Conservation (phyloP, 495 filamentous ascomycete genomes). For the Cercophora scortea region DNA sequence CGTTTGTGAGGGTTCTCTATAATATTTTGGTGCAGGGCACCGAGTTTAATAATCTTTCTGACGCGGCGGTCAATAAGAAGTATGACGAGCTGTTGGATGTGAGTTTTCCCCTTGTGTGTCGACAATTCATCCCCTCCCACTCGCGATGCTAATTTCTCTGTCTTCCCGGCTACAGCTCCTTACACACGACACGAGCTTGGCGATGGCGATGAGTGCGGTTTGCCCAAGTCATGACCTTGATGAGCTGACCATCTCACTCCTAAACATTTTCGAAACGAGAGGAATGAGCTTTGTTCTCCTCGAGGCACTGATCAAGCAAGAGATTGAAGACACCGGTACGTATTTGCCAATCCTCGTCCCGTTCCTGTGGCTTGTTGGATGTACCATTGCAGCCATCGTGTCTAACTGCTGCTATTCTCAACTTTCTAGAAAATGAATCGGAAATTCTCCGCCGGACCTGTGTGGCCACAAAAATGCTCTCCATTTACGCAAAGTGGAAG, state of each 20-base stretch:
- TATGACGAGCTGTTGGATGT: conserved; percentile 55
- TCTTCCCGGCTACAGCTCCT: conserved; percentile 33
- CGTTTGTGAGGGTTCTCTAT: conserved; percentile 58
- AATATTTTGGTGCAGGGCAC: conserved; percentile 61
- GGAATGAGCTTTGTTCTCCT: conserved; percentile 52
- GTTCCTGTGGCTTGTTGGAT: neutral
- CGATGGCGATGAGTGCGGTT: conserved; percentile 52
- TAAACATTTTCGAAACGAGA: conserved; percentile 60
- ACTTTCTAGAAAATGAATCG: conserved; percentile 47
- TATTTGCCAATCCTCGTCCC: neutral
- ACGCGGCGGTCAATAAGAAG: conserved; percentile 55
- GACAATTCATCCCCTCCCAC: neutral
- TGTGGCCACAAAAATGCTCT: conserved; percentile 62
- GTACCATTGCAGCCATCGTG: neutral
- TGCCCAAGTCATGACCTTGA: conserved; percentile 59
- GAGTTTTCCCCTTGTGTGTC: conserved; percentile 4
- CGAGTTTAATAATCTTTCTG: conserved; percentile 57
- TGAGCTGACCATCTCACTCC: conserved; percentile 53
- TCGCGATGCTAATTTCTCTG: neutral
- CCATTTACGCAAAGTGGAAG: conserved; percentile 62
- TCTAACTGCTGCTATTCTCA: neutral
- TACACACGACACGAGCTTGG: conserved; percentile 49
- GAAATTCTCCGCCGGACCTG: conserved; percentile 56
- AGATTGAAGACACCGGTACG: conserved; percentile 53
- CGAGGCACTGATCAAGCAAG: conserved; percentile 56